Conservation (phyloP, 1,139 yeast species). For the Kodamaea anthophila region DNA sequence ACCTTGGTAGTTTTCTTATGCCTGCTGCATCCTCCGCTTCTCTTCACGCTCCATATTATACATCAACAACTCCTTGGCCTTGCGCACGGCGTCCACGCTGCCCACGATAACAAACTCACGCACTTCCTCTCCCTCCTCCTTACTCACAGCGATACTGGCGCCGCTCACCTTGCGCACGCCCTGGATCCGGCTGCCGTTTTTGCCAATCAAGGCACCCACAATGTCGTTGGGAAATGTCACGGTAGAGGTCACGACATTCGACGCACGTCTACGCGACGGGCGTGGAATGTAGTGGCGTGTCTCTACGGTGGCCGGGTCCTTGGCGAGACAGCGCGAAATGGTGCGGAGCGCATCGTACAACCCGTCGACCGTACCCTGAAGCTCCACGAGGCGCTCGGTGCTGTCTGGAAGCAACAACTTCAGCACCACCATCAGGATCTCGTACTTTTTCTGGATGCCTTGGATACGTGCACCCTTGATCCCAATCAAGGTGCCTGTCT, state of each 20-base stretch:
- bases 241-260: slow-evolving; percentile 4
- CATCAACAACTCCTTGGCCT: slow-evolving; percentile 61
- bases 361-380: slow-evolving; percentile 72
- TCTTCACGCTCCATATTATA: slow-evolving; percentile 76
- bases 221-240: slow-evolving; percentile 63
- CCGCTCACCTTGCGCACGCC: slow-evolving; percentile 79
- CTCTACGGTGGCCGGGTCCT: slow-evolving; percentile 65
- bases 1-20: no score
- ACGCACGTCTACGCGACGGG: slow-evolving; percentile 11
- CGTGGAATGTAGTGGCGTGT: slow-evolving; percentile 63
- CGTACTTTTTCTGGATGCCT: slow-evolving; percentile 62
- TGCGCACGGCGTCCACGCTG: slow-evolving; percentile 55
- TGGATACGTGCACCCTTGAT: slow-evolving; percentile 79
- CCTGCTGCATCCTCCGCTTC: slow-evolving; percentile 57
- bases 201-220: slow-evolving; percentile 90
- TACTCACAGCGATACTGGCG: slow-evolving; percentile 74
- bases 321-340: slow-evolving; percentile 68
- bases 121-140: slow-evolving; percentile 59
- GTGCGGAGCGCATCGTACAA: slow-evolving; percentile 55
- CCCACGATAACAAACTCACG: slow-evolving; percentile 74
- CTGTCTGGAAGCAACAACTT: slow-evolving; percentile 80
- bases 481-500: slow-evolving; percentile 89
- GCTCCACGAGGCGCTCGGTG: slow-evolving; percentile 81
- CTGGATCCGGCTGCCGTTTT: slow-evolving; percentile 79
- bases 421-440: slow-evolving; percentile 82